Evolutionary conservation across 441 rosid species (phyloP).

Genomic region (Theobroma grandiflorum): DNA sequence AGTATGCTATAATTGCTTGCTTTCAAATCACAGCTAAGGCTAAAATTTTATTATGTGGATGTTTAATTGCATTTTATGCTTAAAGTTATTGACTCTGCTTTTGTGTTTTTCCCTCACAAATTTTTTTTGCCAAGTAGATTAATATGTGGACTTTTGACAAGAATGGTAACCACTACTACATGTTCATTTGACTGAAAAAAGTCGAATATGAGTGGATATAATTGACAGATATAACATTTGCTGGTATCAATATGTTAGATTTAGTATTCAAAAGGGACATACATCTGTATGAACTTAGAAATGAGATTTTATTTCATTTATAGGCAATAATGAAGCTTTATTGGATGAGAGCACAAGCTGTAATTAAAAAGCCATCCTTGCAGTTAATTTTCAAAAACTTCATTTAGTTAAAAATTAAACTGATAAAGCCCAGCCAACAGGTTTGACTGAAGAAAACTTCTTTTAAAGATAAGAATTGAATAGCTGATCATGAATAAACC

Average conservation of each 20-base stretch:
- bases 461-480: background rate
- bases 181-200: conserved; percentile 5
- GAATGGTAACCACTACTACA: background rate
- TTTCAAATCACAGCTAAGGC: background rate
- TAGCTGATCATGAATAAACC: background rate
- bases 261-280: background rate
- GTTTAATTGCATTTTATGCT: background rate
- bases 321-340: background rate
- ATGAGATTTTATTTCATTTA: conserved; percentile 4
- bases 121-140: background rate
- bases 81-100: background rate
- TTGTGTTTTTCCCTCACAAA: background rate
- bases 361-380: background rate
- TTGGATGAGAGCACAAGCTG: background rate
- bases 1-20: background rate
- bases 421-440: background rate
- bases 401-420: background rate
- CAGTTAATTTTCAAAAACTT: conserved; percentile 15
- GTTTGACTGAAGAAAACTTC: background rate
- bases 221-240: background rate
- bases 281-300: conserved; percentile 2
- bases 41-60: background rate
- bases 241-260: background rate
- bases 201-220: background rate
- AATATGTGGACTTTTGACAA: background rate